Conservation (phyloP, 2,329 filamentous ascomycete genomes). For the Aureobasidium uvarum region DNA sequence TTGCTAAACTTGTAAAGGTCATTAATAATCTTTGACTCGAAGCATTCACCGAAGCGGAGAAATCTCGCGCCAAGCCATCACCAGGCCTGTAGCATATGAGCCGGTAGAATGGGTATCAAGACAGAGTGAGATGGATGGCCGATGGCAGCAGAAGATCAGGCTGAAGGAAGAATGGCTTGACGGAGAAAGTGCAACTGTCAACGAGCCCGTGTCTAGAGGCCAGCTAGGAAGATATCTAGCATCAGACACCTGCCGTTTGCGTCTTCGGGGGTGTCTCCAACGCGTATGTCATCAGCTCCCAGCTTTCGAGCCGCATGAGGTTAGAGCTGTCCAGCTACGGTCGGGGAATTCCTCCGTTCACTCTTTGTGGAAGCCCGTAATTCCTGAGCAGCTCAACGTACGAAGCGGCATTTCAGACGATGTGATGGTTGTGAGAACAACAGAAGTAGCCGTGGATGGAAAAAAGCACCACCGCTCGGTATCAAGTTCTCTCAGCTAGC, state of each 20-base stretch:
- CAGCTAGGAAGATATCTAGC: slow-evolving; percentile 8
- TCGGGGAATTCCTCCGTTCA: background rate
- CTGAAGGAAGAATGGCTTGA: slow-evolving; percentile 21
- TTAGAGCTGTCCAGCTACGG: background rate
- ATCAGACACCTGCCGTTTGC: slow-evolving; percentile 15
- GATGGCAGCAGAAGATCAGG: slow-evolving; percentile 19
- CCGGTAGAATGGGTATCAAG: slow-evolving; percentile 12
- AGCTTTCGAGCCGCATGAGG: background rate
- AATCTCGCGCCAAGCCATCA: slow-evolving; percentile 19
- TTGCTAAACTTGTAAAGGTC: slow-evolving; percentile 6
- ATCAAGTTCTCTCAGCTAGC: slow-evolving; percentile 1
- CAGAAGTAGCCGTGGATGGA: background rate
- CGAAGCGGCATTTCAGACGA: background rate
- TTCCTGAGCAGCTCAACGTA: background rate
- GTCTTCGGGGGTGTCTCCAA: background rate
- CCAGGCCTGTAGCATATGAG: slow-evolving; percentile 1
- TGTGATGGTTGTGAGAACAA: background rate
- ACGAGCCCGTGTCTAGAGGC: background rate
- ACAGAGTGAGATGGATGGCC: background rate
- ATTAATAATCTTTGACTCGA: slow-evolving; percentile 11
- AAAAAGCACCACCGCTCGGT: slow-evolving; percentile 3
- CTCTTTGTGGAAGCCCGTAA: background rate
- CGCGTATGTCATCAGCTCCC: background rate
- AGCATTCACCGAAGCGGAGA: slow-evolving; percentile 15
- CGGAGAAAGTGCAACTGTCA: slow-evolving; percentile 21